Percentiles rank a stretch among this genome's conserved stretches.
phyloP scores from a whole-genome alignment of 2,329 filamentous ascomycete species.

The Orbilia oligospora region DNA sequence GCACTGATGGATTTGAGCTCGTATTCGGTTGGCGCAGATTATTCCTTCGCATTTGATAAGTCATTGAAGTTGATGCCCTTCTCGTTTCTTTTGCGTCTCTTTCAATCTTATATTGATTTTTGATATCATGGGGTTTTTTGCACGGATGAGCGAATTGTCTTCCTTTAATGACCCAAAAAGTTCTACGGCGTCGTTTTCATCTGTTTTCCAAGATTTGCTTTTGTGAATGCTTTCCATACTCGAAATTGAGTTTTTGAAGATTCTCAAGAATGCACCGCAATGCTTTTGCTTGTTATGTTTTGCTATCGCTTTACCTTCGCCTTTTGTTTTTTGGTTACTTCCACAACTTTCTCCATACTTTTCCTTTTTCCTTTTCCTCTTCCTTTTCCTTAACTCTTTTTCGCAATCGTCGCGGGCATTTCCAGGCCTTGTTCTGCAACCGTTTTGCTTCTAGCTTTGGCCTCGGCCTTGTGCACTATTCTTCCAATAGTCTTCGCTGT shows the following conservation, averaged over 20 bases:
- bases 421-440: not conserved
- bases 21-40: slow-evolving; percentile 60
- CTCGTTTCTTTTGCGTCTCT: slow-evolving; percentile 47
- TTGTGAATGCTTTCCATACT: slow-evolving; percentile 28
- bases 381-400: not conserved
- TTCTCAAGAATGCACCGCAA: slow-evolving; percentile 26
- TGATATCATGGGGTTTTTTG: slow-evolving; percentile 40
- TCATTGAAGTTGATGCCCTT: slow-evolving; percentile 52
- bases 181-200: slow-evolving; percentile 41
- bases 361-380: slow-evolving; percentile 1
- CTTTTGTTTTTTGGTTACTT: not conserved
- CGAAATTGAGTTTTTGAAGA: slow-evolving; percentile 5
- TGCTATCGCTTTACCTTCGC: not conserved
- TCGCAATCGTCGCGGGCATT: not conserved
- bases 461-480: not conserved
- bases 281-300: slow-evolving; percentile 10
- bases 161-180: slow-evolving; percentile 40
- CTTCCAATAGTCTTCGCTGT: not conserved
- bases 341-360: not conserved
- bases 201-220: slow-evolving; percentile 4
- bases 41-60: slow-evolving; percentile 52
- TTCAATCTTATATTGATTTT: slow-evolving; percentile 29
- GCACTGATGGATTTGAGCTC: slow-evolving; percentile 32
- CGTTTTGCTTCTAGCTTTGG: not conserved
- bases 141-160: slow-evolving; percentile 37